Conservation (phyloP, 2,329 filamentous ascomycete species). For the Phaeosphaeriaceae sp. region DNA sequence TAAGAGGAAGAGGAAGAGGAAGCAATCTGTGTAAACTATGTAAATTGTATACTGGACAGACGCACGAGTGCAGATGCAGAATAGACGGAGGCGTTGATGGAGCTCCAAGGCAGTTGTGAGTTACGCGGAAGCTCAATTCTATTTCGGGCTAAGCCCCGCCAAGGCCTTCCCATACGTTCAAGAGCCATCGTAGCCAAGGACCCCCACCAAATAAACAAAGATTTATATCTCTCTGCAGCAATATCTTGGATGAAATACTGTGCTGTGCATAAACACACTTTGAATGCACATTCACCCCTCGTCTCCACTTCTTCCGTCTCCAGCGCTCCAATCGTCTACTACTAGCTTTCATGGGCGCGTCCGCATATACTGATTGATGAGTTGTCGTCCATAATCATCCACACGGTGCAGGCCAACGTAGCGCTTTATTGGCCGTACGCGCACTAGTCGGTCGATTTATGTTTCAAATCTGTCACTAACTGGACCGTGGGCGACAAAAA, state of each 20-base stretch:
- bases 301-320: slow-evolving; percentile 21
- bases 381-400: slow-evolving; percentile 44
- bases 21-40: not conserved
- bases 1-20: not conserved
- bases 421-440: slow-evolving; percentile 37
- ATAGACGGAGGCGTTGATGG: slow-evolving; percentile 26
- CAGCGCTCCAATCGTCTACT: slow-evolving; percentile 36
- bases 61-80: slow-evolving; percentile 5
- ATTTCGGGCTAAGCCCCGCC: not conserved
- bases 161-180: too few species aligned
- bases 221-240: not conserved
- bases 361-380: slow-evolving; percentile 45
- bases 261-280: slow-evolving; percentile 3
- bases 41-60: not conserved
- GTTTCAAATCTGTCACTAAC: slow-evolving; percentile 44
- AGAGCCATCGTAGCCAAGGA: too few species aligned
- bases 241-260: not conserved
- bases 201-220: not conserved
- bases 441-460: slow-evolving; percentile 42
- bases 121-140: slow-evolving; percentile 1
- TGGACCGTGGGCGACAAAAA: slow-evolving; percentile 38
- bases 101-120: slow-evolving; percentile 1
- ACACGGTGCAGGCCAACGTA: slow-evolving; percentile 32
- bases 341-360: slow-evolving; percentile 28
- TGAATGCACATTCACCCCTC: slow-evolving; percentile 9